Evolutionary conservation across 2,329 filamentous ascomycete genomes (phyloP).

Genomic region (Tolypocladium tropicale): DNA sequence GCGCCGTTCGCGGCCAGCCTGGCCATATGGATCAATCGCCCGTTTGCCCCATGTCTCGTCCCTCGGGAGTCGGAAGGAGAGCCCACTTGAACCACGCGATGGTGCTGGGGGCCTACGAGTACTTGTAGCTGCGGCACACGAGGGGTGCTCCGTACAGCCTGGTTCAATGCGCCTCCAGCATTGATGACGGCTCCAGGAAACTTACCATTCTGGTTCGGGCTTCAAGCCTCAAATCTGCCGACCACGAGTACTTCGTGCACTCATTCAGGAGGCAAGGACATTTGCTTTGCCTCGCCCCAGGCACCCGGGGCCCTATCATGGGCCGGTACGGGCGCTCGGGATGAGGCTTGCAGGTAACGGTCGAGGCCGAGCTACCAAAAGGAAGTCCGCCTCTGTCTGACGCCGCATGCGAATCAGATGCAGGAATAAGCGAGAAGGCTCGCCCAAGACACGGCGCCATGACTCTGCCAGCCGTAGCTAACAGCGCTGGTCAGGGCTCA

Average conservation of each 20-base stretch:
- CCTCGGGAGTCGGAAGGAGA: background rate
- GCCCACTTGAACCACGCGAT: background rate
- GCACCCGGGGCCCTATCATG: background rate
- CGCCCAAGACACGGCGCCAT: background rate
- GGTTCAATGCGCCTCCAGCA: background rate
- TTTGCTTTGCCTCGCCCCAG: background rate
- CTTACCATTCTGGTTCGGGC: background rate
- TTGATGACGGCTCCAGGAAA: background rate
- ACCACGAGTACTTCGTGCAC: no score
- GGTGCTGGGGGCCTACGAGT: background rate
- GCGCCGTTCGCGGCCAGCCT: background rate
- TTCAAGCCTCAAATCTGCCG: no score
- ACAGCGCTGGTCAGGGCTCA: background rate
- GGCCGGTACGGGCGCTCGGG: background rate
- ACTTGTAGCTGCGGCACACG: no score
- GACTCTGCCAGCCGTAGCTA: background rate
- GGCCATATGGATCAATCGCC: background rate
- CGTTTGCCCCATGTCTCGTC: background rate
- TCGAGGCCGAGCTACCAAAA: background rate
- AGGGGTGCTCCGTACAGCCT: no score
- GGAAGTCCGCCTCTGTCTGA: background rate
- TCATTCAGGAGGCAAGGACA: background rate
- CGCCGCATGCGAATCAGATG: constrained; percentile 3
- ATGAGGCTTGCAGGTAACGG: background rate
- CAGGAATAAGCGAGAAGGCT: constrained; percentile 4